A percentile compares a stretch with the other conserved stretches of the same genome.
These are phyloP conservation scores for Delitschia confertaspora DNA, from an alignment of 495 filamentous ascomycete genomes.

Conservation along the genomic window DNA sequence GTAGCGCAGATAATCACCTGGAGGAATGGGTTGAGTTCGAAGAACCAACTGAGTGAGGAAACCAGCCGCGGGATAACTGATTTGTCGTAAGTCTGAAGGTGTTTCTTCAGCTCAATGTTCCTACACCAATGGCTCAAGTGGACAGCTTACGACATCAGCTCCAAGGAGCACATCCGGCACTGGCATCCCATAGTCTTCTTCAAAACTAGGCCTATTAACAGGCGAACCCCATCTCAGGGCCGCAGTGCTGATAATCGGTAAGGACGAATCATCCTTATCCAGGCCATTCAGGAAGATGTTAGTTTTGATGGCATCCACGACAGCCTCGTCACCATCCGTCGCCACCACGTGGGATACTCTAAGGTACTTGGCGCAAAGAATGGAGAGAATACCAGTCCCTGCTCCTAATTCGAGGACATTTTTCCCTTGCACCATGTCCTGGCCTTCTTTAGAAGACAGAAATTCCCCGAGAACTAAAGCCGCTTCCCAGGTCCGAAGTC, in stretches of 20 bases:
- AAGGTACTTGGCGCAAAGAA: constrained; percentile 70
- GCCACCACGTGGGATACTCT: constrained; percentile 53
- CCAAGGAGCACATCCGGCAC: constrained; percentile 32
- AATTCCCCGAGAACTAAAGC: constrained; percentile 78
- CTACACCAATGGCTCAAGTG: not conserved
- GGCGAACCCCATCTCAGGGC: constrained; percentile 52
- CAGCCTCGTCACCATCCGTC: constrained; percentile 70
- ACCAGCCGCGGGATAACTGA: constrained; percentile 49
- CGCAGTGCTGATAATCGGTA: constrained; percentile 37
- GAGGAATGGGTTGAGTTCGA: constrained; percentile 41
- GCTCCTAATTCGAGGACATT: constrained; percentile 78
- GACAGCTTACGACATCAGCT: constrained; percentile 34
- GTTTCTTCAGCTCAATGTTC: constrained; percentile 4
- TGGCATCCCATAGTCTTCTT: constrained; percentile 25
- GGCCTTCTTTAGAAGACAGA: constrained; percentile 36
- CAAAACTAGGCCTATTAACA: constrained; percentile 15
- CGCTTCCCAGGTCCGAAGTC: constrained; percentile 88
- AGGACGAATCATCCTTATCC: constrained; percentile 23
- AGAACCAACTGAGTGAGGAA: constrained; percentile 46
- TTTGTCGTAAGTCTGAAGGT: constrained; percentile 54
- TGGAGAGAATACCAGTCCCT: constrained; percentile 77
- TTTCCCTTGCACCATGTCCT: constrained; percentile 44
- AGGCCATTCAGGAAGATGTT: constrained; percentile 61
- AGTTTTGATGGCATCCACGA: constrained; percentile 58
- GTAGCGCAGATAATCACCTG: constrained; percentile 52